These are phyloP conservation scores for Dalechampia spathulata DNA, from an alignment of 441 rosid genomes.

Conservation along the genomic window DNA sequence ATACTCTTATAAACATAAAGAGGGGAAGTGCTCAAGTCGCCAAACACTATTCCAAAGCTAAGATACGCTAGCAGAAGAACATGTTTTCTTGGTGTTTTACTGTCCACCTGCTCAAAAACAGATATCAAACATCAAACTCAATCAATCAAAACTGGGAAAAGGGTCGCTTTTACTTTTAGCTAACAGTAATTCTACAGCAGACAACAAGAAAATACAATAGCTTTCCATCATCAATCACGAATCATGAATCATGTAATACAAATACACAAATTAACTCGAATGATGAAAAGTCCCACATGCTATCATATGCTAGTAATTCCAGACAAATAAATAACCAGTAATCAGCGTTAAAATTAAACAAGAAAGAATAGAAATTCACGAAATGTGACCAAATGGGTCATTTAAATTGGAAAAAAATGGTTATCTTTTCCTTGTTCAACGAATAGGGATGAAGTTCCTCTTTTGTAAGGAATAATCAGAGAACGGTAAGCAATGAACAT, in stretches of 20 bases:
- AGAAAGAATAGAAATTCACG: background rate
- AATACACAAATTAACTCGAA: background rate
- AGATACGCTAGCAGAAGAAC: constrained; percentile 65
- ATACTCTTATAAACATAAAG: constrained; percentile 71
- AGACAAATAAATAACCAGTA: too few relatives aligned
- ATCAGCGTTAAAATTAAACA: background rate
- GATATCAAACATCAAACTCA: constrained; percentile 11
- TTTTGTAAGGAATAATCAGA: too few relatives aligned
- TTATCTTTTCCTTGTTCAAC: too few relatives aligned
- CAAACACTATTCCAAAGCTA: constrained; percentile 78
- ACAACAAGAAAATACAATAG: background rate
- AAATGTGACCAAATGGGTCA: background rate
- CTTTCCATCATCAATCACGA: background rate
- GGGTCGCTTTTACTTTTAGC: background rate
- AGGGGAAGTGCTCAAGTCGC: constrained; percentile 74
- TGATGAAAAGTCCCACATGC: background rate
- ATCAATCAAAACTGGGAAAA: background rate
- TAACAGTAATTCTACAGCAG: background rate
- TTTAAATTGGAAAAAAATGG: too few relatives aligned
- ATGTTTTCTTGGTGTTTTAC: constrained; percentile 37
- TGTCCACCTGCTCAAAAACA: constrained; percentile 48
- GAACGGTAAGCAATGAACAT: too few relatives aligned
- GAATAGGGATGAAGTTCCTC: too few relatives aligned
- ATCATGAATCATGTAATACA: background rate
- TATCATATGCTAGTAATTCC: too few relatives aligned